Evolutionary conservation across 2,329 filamentous ascomycete species (phyloP).

Genomic region (Trichoderma hamatum): DNA sequence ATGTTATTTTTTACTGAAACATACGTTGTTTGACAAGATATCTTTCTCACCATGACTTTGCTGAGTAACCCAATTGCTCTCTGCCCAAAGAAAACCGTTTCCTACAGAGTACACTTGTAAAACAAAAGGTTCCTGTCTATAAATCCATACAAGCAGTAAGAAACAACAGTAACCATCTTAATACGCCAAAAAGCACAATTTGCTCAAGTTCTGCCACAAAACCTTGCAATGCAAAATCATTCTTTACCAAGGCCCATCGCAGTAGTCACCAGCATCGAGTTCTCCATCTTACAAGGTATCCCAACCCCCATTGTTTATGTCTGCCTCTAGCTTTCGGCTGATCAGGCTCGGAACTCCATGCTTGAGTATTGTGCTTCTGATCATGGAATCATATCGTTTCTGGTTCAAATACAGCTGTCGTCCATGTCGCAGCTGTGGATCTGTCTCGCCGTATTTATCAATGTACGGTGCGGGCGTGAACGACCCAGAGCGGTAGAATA

Average conservation of each 20-base stretch:
- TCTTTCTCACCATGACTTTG: neutral
- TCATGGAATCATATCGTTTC: conserved; percentile 85
- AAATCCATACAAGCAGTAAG: neutral
- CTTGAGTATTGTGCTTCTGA: conserved; percentile 82
- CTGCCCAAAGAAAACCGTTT: neutral
- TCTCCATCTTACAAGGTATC: conserved; percentile 62
- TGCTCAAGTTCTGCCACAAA: neutral
- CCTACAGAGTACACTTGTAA: neutral
- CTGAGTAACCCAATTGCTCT: neutral
- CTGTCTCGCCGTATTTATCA: conserved; percentile 93
- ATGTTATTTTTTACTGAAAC: neutral
- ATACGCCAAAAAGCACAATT: conserved; percentile 6
- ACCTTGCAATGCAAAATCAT: neutral
- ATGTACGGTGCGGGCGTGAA: conserved; percentile 90
- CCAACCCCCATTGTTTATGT: conserved; percentile 97
- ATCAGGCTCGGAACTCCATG: conserved; percentile 89
- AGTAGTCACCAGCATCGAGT: neutral
- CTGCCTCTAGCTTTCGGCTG: conserved; percentile 84
- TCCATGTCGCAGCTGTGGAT: conserved; percentile 84
- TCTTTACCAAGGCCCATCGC: neutral
- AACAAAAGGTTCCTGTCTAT: conserved; percentile 8
- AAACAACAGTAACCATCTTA: neutral
- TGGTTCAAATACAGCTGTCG: conserved; percentile 92
- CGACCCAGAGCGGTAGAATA: conserved; percentile 79
- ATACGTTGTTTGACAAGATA: neutral